Percentiles rank a stretch among this genome's conserved stretches.
Evolutionary conservation across 177 flowering plant genomes (phyloP).

Genomic region (Vitis hybrid): DNA sequence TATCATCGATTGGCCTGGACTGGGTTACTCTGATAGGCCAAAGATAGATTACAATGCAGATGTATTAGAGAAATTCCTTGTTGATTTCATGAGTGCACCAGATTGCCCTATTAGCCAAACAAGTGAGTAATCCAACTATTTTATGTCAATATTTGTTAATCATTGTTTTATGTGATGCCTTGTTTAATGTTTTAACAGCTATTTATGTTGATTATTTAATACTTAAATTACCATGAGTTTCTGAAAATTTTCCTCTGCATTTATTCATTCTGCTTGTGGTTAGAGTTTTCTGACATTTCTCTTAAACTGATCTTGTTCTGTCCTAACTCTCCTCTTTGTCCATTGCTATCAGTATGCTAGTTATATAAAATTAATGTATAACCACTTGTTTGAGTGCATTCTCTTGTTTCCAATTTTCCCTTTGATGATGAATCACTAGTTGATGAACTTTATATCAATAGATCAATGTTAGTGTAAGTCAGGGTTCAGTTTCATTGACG

Average conservation of each 20-base stretch:
- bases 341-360: not conserved
- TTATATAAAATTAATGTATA: not conserved
- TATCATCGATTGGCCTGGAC: conserved; percentile 95
- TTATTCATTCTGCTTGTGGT: not conserved
- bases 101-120: conserved; percentile 55
- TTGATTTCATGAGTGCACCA: conserved; percentile 68
- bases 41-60: conserved; percentile 84
- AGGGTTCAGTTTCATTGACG: too few relatives aligned
- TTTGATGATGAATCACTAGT: not conserved
- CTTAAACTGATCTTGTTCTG: not conserved
- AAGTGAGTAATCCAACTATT: conserved; percentile 29
- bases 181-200: not conserved
- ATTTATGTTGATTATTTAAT: not conserved
- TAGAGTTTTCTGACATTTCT: not conserved
- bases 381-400: not conserved
- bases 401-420: not conserved
- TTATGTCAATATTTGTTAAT: not conserved
- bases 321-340: not conserved
- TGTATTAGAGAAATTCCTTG: conserved; percentile 87
- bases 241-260: not conserved
- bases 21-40: conserved; percentile 87
- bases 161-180: not conserved
- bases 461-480: too few relatives aligned
- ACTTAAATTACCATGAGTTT: not conserved
- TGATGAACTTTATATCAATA: not conserved